A percentile compares a stretch with the other conserved stretches of the same genome.
These are phyloP conservation scores for Withania somnifera DNA, from an alignment of 305 asterid species.

Conservation along the genomic window DNA sequence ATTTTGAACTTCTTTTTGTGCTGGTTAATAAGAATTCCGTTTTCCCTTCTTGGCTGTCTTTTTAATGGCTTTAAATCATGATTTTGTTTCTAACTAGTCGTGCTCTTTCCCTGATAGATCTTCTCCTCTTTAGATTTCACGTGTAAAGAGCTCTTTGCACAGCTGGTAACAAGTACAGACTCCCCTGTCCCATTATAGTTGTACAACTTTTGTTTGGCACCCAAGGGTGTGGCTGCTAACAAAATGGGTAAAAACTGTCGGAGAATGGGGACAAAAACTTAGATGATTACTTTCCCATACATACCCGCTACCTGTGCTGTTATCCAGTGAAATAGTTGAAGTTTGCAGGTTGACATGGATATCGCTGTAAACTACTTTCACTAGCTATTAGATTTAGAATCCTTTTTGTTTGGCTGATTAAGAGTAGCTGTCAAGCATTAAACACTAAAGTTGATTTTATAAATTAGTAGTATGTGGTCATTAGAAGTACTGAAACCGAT, in stretches of 20 bases:
- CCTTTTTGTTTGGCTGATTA: neutral
- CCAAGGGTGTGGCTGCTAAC: neutral
- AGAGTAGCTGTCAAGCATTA: neutral
- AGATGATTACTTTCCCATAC: neutral
- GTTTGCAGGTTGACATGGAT: neutral
- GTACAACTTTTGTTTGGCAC: neutral
- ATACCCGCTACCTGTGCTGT: neutral
- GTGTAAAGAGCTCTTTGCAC: neutral
- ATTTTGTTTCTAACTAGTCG: neutral
- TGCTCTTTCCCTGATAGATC: neutral
- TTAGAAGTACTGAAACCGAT: neutral
- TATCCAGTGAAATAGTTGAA: neutral
- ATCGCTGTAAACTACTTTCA: neutral
- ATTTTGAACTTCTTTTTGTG: neutral
- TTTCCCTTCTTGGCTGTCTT: neutral
- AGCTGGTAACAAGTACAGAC: neutral
- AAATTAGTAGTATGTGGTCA: neutral
- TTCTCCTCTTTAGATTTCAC: neutral
- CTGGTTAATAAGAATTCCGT: neutral
- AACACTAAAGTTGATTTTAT: neutral
- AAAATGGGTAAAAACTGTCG: neutral
- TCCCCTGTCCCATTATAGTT: neutral
- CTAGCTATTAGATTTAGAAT: neutral
- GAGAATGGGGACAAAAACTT: neutral
- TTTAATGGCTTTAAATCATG: neutral